phyloP scores from a whole-genome alignment of 495 filamentous ascomycete species.

The Hyaloscypha variabilis region DNA sequence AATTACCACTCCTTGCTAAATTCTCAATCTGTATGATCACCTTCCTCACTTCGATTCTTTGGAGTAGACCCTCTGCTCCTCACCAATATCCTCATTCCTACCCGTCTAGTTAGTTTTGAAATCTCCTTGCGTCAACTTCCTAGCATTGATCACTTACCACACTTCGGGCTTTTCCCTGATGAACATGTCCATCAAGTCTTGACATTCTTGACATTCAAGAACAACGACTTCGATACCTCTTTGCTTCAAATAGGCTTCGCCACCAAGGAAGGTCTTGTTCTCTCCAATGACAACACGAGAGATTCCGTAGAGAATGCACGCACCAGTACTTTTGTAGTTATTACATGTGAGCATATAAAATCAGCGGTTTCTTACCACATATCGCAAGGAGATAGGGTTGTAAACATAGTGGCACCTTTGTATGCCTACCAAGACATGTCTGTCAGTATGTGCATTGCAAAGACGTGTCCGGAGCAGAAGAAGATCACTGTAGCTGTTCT shows the following conservation, averaged over 20 bases:
- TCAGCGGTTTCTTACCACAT: constrained; percentile 55
- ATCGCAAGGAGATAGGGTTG: constrained; percentile 83
- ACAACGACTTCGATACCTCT: constrained; percentile 78
- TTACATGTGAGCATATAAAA: not conserved
- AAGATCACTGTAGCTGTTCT: too few relatives aligned
- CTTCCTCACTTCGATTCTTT: constrained; percentile 33
- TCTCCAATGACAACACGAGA: constrained; percentile 83
- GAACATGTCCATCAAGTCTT: constrained; percentile 75
- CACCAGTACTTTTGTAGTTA: constrained; percentile 54
- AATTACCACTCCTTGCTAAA: not conserved
- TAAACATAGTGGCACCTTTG: constrained; percentile 80
- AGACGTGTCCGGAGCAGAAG: too few relatives aligned
- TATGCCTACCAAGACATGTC: constrained; percentile 50
- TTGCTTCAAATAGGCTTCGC: constrained; percentile 71
- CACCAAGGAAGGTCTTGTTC: constrained; percentile 77
- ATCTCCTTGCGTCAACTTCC: not conserved
- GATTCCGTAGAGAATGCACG: constrained; percentile 80
- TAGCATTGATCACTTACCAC: constrained; percentile 57
- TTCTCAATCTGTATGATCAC: not conserved
- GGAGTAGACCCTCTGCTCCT: constrained; percentile 51
- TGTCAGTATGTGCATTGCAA: too few relatives aligned
- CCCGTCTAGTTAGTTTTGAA: constrained; percentile 19
- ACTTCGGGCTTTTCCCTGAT: constrained; percentile 75
- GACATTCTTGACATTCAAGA: constrained; percentile 68
- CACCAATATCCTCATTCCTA: constrained; percentile 79